phyloP scores from a whole-genome alignment of 2,329 filamentous ascomycete species.

The Beauveria pseudobassiana region DNA sequence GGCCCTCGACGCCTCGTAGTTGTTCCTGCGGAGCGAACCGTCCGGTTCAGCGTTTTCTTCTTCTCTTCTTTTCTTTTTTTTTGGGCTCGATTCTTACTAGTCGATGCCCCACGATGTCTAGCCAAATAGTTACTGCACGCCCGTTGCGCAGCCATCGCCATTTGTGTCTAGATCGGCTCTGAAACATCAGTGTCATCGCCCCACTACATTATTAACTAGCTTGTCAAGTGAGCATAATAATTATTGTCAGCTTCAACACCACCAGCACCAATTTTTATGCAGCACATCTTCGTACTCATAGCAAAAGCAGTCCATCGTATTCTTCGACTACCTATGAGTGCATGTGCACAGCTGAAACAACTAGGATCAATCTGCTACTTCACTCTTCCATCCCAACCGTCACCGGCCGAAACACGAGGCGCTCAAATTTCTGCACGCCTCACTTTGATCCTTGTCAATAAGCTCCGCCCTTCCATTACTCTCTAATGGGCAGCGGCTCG shows the following conservation, averaged over 20 bases:
- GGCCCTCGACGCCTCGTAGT: neutral
- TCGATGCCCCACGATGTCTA: neutral
- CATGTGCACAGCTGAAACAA: neutral
- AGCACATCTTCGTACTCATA: neutral
- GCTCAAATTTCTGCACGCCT: neutral
- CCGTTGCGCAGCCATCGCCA: neutral
- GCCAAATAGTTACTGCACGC: neutral
- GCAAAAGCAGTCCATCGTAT: neutral
- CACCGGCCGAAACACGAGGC: neutral
- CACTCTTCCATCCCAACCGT: neutral
- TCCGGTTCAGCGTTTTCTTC: neutral
- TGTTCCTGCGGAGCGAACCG: neutral
- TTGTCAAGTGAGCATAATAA: neutral
- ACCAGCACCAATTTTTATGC: neutral
- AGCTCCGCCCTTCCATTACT: constrained; percentile 17
- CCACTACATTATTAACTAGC: neutral
- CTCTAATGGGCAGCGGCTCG: constrained; percentile 59
- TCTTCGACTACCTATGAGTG: neutral
- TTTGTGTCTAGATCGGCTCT: constrained; percentile 1
- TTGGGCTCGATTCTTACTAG: neutral
- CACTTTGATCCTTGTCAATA: neutral
- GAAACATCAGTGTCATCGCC: neutral
- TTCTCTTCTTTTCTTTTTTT: too few relatives aligned
- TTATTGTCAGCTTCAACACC: neutral
- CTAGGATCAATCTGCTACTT: neutral